A percentile compares a stretch with the other conserved stretches of the same genome.
phyloP scores from a whole-genome alignment of 768 basidiomycete species.

The Termitomyces sp. region DNA sequence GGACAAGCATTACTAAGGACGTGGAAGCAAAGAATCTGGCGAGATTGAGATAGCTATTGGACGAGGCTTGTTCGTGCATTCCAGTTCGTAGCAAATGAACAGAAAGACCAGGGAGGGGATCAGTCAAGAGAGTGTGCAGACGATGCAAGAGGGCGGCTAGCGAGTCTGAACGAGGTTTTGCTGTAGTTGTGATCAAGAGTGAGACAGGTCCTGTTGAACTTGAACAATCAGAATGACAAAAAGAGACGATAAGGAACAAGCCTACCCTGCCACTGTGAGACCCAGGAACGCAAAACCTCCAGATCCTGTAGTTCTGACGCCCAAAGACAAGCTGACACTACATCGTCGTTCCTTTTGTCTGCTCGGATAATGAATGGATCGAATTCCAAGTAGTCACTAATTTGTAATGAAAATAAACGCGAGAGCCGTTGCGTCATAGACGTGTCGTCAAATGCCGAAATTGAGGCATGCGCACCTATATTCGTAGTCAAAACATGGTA shows the following conservation, averaged over 20 bases:
- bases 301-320: constrained; percentile 28
- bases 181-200: constrained; percentile 36
- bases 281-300: constrained; percentile 29
- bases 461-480: not conserved
- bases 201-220: constrained; percentile 39
- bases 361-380: constrained; percentile 31
- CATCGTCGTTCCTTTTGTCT: constrained; percentile 6
- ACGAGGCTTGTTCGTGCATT: constrained; percentile 28
- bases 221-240: not conserved
- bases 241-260: not conserved
- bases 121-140: constrained; percentile 18
- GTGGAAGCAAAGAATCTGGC: constrained; percentile 56
- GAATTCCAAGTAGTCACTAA: constrained; percentile 18
- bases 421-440: constrained; percentile 29
- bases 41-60: constrained; percentile 56
- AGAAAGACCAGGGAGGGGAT: constrained; percentile 24
- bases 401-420: constrained; percentile 26
- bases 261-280: constrained; percentile 39
- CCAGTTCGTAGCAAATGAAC: constrained; percentile 43
- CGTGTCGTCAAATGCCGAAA: constrained; percentile 21
- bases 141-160: constrained; percentile 22
- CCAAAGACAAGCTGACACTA: constrained; percentile 49
- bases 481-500: constrained; percentile 1
- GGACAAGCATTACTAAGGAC: constrained; percentile 43
- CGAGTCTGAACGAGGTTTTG: constrained; percentile 16